Evolutionary conservation across 257 asterid species (phyloP), one percentile per base, ranked within the genome.

Genomic region (Plantago major): DNA sequence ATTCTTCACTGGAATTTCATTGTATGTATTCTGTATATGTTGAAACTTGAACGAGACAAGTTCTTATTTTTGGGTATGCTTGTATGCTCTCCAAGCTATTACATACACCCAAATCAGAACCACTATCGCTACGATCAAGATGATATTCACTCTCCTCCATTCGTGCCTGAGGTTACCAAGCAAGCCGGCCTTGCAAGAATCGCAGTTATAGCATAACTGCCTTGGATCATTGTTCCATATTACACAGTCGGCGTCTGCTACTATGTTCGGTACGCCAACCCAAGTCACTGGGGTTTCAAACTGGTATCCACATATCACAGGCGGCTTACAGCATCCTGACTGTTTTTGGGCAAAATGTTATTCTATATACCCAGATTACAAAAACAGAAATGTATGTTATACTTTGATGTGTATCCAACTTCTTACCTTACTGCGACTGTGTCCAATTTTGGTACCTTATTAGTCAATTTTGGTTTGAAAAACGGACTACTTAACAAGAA

Each of bases 321-420:
- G 92, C 11, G 97, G 97, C 79, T 90, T 90, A 67, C 97, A 90
- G 68, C 97, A 90, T 10, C 97, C 97, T 1, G 97, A 82, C 97
- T 90, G 77, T 50, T 67, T 11, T 53, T 43, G 14, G n/a, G 28
- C 14, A 55, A 22, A 22, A 22, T 22, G 26, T 22, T 22, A 22
- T 22, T 22, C 26, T 22, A 22, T 22, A 22, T 22, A 22, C 26
- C 26, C 26, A 22, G 26, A 22, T 22, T 22, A 22, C 26, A 22
- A 22, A 22, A 37, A 42, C 14, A 37, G 49, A 49, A 43, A 58
- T 15, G 57, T 55, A 19, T 1, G 37, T 18, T 18, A 52, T 52
- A 18, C 40, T 52, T 52, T 22, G 57, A 52, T 19, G 10, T n/a
- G 43, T 26, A 0, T 11, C 10, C 42, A 46, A 8, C 5, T 11